These are phyloP conservation scores for Lactarius indigo DNA, from an alignment of 768 basidiomycete genomes.

Conservation along the genomic window DNA sequence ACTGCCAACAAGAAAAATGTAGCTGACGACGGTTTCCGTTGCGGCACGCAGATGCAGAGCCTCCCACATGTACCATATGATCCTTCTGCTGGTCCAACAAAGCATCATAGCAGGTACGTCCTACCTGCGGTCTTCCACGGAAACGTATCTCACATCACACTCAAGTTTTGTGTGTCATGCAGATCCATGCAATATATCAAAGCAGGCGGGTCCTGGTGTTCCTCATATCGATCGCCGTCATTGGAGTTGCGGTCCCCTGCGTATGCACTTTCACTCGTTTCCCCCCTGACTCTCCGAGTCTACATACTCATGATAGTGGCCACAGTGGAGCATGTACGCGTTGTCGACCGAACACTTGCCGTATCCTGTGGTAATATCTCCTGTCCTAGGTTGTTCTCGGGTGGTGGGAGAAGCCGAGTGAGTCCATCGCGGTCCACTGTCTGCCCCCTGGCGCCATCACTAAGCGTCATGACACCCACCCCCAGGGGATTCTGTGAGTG, in stretches of 20 bases:
- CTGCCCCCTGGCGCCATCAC: no score
- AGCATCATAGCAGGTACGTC: neutral
- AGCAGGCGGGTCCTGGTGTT: neutral
- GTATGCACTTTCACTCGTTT: neutral
- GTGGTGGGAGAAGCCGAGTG: neutral
- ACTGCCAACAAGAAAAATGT: neutral
- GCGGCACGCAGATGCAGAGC: neutral
- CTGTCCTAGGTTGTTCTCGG: neutral
- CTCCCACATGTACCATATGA: neutral
- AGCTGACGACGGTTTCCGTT: neutral
- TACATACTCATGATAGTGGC: neutral
- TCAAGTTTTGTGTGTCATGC: neutral
- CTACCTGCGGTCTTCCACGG: neutral
- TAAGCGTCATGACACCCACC: neutral
- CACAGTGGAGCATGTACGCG: neutral
- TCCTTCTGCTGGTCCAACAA: neutral
- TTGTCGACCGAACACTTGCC: neutral
- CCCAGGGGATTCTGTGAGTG: constrained; percentile 3
- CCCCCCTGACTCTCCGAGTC: neutral
- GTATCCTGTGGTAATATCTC: neutral
- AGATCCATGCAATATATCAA: neutral
- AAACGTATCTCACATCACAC: no score
- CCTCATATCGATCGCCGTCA: neutral
- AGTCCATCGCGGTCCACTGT: neutral
- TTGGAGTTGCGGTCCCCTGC: neutral